Conservation (phyloP, 129 eudicot species). For the Ambrosia artemisiifolia region DNA sequence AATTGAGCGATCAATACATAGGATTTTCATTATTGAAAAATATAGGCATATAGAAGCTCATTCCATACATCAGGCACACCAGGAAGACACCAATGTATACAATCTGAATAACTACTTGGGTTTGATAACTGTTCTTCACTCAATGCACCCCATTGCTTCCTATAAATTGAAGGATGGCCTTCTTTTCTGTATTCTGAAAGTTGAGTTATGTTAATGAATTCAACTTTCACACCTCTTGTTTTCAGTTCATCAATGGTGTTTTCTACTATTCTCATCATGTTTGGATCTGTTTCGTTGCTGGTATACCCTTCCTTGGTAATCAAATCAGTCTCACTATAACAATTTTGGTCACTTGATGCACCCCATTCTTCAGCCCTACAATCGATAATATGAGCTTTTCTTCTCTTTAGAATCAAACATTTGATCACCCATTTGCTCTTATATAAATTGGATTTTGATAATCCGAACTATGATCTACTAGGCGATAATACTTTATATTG, state of each 20-base stretch:
- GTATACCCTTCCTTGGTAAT: constrained; percentile 48
- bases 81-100: constrained; percentile 92
- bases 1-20: not conserved
- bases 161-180: constrained; percentile 71
- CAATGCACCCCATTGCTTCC: constrained; percentile 73
- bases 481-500: too few relatives aligned
- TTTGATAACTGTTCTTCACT: constrained; percentile 49
- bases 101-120: constrained; percentile 63
- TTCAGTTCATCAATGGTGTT: constrained; percentile 33
- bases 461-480: too few relatives aligned
- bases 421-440: too few relatives aligned
- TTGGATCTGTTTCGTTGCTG: constrained; percentile 54
- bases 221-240: constrained; percentile 47
- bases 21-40: constrained; percentile 33
- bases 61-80: constrained; percentile 94
- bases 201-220: constrained; percentile 80
- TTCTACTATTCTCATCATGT: constrained; percentile 66
- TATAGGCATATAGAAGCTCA: constrained; percentile 54
- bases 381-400: not conserved
- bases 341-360: constrained; percentile 35
- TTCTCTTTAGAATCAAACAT: not conserved
- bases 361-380: constrained; percentile 86
- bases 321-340: constrained; percentile 59
- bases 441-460: too few relatives aligned
- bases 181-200: constrained; percentile 82